Base-by-base conservation (phyloP, 2,329 filamentous ascomycete genomes). In the Trichoderma sp. region DNA sequence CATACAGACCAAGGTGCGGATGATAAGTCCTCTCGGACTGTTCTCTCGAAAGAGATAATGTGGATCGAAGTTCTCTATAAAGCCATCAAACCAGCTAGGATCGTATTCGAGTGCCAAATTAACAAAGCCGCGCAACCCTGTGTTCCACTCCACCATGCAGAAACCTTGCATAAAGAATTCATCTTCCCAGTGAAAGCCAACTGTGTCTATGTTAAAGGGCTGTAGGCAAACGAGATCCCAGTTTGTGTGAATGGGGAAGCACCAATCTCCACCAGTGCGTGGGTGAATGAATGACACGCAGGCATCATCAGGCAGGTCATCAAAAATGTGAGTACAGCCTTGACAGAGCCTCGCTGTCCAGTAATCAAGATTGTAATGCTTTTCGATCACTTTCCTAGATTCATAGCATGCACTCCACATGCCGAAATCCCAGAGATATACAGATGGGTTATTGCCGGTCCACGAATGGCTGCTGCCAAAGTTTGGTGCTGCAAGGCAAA, bases 391-490 rank as follows among this genome's bases (percentile, higher is more conserved):
- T 19, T 19, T 7, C 10, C 39, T 58, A 4, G 64, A 67, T n/a
- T 67, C 64, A 6, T 17, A 10, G 15, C 64, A 67, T 17, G 64
- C 64, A 37, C 5, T 58, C 64, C 52, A 65, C 35, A 65, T 56
- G n/a, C 63, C 63, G 10, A 48, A 45, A 39, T 57, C 63, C 63
- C n/a, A 65, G n/a, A 65, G 63, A 45, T 65, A 65, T 34, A 52
- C 50, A 25, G 63, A 65, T 12, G 52, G 52, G 27, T 65, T 65
- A n/a, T 59, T 45, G 56, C n/a, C 9, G 37, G 48, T 64, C 45
- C 48, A 64, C 17, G 45, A 64, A 53, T 64, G 17, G 32, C 48
- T 32, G 29, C 5, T 29, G 45, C 45, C 42, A 29, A 64, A 64
- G 19, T 53, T 52, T 29, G 60, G 60, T 29, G 60, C 60, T 27